Evolutionary conservation across 2,329 filamentous ascomycete species (phyloP), one percentile per base, ranked within the genome.

Genomic region (Phialocephala subalpina): DNA sequence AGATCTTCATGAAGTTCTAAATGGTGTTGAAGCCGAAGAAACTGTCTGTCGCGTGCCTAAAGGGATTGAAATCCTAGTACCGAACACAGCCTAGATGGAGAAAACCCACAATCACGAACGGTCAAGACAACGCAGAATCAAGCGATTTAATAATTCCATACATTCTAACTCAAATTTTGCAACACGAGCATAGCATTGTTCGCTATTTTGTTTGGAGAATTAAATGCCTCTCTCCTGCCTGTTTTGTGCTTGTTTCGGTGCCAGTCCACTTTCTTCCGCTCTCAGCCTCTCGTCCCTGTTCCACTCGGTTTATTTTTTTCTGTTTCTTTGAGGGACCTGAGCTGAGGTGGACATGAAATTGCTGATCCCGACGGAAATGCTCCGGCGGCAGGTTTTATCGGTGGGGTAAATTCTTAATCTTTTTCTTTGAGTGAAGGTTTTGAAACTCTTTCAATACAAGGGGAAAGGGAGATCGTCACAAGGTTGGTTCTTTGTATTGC

Each of bases 321-420:
- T 36, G 49, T 55, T 55, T 20, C 40, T 58, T 65, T 25, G 14
- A 16, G 38, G 35, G 56, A 40, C 38, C 22, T n/a, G 35, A 40
- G 29, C 22, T n/a, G 27, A 61, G 3, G 29, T 33, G 29, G 29
- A 33, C 29, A 5, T 33, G 4, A 33, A 33, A 9, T 33, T 33
- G 29, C 4, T 33, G n/a, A n/a, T n/a, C n/a, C 29, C 9, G 29
- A 33, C 9, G 29, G 25, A 52, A 40, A 22, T 9, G 20, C 25
- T 42, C 47, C 20, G 25, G 29, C 20, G 53, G 42, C 52, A 61
- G 18, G 12, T 65, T 57, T 57, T 60, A 36, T 58, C 58, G 58
- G 58, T 45, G 58, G 42, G 25, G 18, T 49, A 49, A 49, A 20
- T 22, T 49, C 20, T 22, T 18, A 7, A 18, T 22, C 22, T 18